phyloP scores from a whole-genome alignment of 805 yeast genomes.

The Limtongia smithiae region DNA sequence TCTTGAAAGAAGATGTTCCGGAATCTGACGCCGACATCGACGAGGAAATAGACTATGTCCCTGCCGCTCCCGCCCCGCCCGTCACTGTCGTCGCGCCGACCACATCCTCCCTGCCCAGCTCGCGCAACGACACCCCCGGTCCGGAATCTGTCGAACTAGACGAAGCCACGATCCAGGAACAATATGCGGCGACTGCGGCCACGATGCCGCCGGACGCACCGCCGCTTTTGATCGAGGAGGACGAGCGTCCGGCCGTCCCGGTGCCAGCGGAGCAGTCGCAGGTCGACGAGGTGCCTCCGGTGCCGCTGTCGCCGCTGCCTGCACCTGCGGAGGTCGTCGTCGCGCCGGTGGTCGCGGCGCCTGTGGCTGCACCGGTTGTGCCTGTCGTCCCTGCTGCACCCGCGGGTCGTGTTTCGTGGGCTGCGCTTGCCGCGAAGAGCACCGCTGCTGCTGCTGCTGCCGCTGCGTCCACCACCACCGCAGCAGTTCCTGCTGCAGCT shows the following conservation, averaged over 20 bases:
- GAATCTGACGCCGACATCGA: constrained; percentile 11
- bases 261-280: constrained; percentile 14
- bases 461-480: constrained; percentile 20
- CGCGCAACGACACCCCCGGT: neutral
- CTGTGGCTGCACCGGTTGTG: constrained; percentile 7
- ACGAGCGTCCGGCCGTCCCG: constrained; percentile 15
- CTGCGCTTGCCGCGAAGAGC: constrained; percentile 31
- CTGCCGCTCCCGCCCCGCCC: neutral
- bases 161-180: constrained; percentile 10
- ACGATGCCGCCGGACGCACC: constrained; percentile 12
- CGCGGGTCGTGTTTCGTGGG: constrained; percentile 34
- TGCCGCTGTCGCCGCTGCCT: constrained; percentile 12
- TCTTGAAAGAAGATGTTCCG: constrained; percentile 36
- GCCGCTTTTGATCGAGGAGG: constrained; percentile 9
- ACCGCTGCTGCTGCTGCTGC: constrained; percentile 25
- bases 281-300: constrained; percentile 23
- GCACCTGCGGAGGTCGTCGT: constrained; percentile 4
- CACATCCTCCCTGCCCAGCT: neutral
- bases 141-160: neutral
- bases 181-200: constrained; percentile 1
- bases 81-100: neutral
- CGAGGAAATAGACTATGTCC: neutral
- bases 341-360: constrained; percentile 6
- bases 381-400: constrained; percentile 22
- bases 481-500: constrained; percentile 21